Percentiles rank a stretch among this genome's conserved stretches.
Conservation (phyloP, 352 stramenopile genomes). For the Globisporangium middletonii region DNA sequence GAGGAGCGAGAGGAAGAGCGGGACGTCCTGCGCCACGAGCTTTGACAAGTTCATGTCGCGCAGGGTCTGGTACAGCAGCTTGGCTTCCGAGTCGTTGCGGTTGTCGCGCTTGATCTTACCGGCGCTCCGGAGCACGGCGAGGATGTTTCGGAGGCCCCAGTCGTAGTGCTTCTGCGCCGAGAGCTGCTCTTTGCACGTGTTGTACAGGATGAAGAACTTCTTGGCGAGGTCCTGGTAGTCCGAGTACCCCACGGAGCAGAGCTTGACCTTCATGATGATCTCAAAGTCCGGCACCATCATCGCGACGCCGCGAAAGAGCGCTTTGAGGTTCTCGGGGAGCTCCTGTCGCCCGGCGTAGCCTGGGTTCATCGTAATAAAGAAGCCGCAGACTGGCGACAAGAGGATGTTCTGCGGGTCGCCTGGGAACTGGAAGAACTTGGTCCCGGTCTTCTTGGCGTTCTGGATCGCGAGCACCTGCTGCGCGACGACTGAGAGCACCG, state of each 20-base stretch:
- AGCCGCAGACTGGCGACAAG: conserved; percentile 93
- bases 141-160: conserved; percentile 89
- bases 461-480: conserved; percentile 98
- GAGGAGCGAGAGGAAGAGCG: conserved; percentile 95
- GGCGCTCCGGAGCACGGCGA: conserved; percentile 83
- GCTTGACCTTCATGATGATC: conserved; percentile 96
- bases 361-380: conserved; percentile 99
- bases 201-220: conserved; percentile 92
- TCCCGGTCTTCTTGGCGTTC: conserved; percentile 96
- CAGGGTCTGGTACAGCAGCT: conserved; percentile 86
- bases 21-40: conserved; percentile 97
- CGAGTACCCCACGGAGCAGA: conserved; percentile 92
- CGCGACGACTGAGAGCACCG: conserved; percentile 95
- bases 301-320: conserved; percentile 85
- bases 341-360: conserved; percentile 97
- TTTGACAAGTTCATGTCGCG: conserved; percentile 99
- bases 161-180: conserved; percentile 92
- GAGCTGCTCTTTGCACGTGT: conserved; percentile 89
- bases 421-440: conserved; percentile 96
- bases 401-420: conserved; percentile 96
- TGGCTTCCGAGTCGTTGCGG: conserved; percentile 82
- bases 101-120: conserved; percentile 91
- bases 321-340: conserved; percentile 98
- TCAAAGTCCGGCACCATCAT: conserved; percentile 93
- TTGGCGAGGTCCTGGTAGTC: conserved; percentile 90